Base-by-base conservation (phyloP, 768 basidiomycete genomes). In the Boletus barrowsii region DNA sequence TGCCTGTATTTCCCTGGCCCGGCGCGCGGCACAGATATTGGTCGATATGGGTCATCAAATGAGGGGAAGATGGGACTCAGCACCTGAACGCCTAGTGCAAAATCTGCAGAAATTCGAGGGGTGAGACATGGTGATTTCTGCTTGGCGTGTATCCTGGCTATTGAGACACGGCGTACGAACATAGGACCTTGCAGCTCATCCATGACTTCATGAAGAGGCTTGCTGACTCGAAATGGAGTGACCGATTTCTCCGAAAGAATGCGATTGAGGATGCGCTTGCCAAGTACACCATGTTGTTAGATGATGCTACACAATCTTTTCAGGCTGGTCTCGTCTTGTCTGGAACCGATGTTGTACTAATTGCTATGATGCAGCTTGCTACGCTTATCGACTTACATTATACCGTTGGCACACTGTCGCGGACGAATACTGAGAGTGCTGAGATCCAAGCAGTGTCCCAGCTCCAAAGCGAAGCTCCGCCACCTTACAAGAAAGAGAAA, bases 301-400 rank as follows among this genome's bases (percentile, higher is more conserved):
- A 78, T 22, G 79, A 80, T 22, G 76, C 79, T 11, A 70, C 74
- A 11, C 73, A 74, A 45, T 73, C 78, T 10, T 79, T 80, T 53
- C 79, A 80, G 70, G 79, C 76, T 3, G 11, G 51, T 35, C 9
- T 42, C 8, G 17, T 40, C 14, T 47, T 43, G 8, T 30, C 20
- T 10, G 29, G 17, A 24, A 24, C 5, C 2, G 3, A 37, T 33
- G 4, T 42, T 20, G 15, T 53, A 14, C 24, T 46, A 22, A 53
- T n/a, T n/a, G 4, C 47, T 13, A 13, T 4, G 20, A 24, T 33
- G 7, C 39, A 80, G 79, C 71, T 79, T 7, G 73, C 76, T 7
- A 75, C 77, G 0, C 70, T 80, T 5, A 79, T 81, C 39, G 73
- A 77, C 45, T 72, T 81, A 17, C 79, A 80, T 56, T 72, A 74